phyloP scores from a whole-genome alignment of 371 early-diverging fungal species.

The Mortierella sp. region DNA sequence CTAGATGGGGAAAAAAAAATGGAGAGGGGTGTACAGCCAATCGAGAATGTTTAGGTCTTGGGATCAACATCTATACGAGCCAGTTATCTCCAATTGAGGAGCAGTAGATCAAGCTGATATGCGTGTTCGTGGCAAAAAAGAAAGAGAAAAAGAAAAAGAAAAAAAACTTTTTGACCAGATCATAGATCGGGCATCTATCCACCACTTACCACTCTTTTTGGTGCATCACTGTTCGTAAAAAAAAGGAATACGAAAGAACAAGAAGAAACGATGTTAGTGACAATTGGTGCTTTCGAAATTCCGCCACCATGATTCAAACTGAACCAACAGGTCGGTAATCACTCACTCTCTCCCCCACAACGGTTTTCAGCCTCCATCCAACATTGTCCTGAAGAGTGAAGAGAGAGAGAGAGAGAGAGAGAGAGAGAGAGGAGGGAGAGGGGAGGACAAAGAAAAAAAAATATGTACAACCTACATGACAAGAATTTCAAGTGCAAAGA shows the following conservation, averaged over 20 bases:
- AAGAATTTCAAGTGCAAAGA: constrained; percentile 83
- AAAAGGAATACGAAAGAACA: constrained; percentile 6
- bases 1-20: constrained; percentile 38
- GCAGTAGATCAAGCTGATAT: neutral
- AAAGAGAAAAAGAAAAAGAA: constrained; percentile 5
- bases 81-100: neutral
- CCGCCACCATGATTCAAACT: no score
- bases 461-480: constrained; percentile 61
- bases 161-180: neutral
- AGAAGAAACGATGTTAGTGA: constrained; percentile 8
- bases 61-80: neutral
- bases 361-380: neutral
- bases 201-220: constrained; percentile 74
- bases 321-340: no score
- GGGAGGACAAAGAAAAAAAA: neutral
- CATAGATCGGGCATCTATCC: neutral
- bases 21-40: no score
- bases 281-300: neutral
- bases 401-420: neutral
- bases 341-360: neutral
- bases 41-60: no score
- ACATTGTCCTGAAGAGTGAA: no score
- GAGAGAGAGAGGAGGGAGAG: neutral
- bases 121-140: neutral
- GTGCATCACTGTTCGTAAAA: constrained; percentile 63